Evolutionary conservation across 2,329 filamentous ascomycete genomes (phyloP).

Genomic region (Sarocladium brachiariae): DNA sequence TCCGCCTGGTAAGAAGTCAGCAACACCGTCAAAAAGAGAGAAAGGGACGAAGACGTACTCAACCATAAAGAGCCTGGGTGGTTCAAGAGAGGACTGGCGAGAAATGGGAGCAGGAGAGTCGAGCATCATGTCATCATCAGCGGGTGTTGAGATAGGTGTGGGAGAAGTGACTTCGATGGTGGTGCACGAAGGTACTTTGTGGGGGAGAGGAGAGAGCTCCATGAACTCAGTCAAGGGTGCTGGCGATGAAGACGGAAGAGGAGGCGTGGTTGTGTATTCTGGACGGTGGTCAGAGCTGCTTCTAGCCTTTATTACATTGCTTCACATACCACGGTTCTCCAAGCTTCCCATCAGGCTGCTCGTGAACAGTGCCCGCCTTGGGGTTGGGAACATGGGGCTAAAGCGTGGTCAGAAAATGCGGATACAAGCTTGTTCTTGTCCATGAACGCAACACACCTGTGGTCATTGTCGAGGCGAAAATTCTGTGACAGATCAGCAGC

Average conservation of each 20-base stretch:
- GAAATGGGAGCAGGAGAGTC: conserved; percentile 48
- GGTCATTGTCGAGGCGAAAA: conserved; percentile 78
- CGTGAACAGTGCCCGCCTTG: conserved; percentile 34
- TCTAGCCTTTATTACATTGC: background rate
- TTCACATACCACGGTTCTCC: conserved; percentile 26
- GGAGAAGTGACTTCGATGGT: conserved; percentile 67
- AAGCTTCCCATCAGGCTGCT: conserved; percentile 30
- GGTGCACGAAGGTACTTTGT: conserved; percentile 66
- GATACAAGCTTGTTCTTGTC: too few species aligned
- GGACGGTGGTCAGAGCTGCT: conserved; percentile 14
- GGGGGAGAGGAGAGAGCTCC: conserved; percentile 89
- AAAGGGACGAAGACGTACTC: conserved; percentile 40
- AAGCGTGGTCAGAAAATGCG: conserved; percentile 9
- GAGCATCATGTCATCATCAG: conserved; percentile 41
- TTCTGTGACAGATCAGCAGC: conserved; percentile 95
- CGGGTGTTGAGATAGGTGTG: conserved; percentile 50
- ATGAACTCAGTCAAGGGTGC: conserved; percentile 67
- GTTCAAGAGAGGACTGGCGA: conserved; percentile 41
- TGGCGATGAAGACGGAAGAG: conserved; percentile 76
- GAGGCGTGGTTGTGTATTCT: conserved; percentile 78
- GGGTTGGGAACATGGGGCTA: conserved; percentile 35
- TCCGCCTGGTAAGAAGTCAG: conserved; percentile 44
- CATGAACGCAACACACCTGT: conserved; percentile 57
- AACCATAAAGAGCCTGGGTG: conserved; percentile 38
- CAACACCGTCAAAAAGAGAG: conserved; percentile 14